These are phyloP conservation scores for Boletus insuetus DNA, from an alignment of 768 basidiomycete species.

Conservation along the genomic window DNA sequence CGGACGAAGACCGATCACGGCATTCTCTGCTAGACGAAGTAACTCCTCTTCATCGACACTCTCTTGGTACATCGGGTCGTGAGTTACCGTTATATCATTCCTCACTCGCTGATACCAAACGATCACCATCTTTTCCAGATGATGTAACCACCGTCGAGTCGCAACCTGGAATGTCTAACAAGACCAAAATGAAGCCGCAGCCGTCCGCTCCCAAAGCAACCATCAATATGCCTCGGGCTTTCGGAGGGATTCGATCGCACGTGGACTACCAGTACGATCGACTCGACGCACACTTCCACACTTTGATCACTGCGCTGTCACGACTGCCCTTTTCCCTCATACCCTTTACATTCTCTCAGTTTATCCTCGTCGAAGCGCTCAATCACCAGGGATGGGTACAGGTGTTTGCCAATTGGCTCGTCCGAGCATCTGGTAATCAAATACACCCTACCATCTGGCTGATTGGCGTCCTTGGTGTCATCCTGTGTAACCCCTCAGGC, in stretches of 20 bases:
- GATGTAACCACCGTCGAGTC: too few species aligned
- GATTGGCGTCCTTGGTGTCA: constrained; percentile 66
- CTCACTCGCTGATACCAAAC: neutral
- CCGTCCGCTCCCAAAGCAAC: too few species aligned
- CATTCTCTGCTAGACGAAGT: constrained; percentile 37
- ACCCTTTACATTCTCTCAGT: constrained; percentile 92
- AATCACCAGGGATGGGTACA: constrained; percentile 86
- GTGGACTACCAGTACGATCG: too few species aligned
- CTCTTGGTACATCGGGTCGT: too few species aligned
- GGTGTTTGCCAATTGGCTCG: constrained; percentile 72
- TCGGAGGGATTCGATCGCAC: too few species aligned
- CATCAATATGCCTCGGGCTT: too few species aligned
- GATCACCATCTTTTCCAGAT: neutral
- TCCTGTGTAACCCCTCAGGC: constrained; percentile 78
- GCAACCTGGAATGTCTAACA: too few species aligned
- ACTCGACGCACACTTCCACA: constrained; percentile 53
- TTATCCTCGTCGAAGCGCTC: constrained; percentile 88
- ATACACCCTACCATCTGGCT: constrained; percentile 59
- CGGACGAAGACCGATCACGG: too few species aligned
- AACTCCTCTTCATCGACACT: too few species aligned
- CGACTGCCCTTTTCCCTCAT: constrained; percentile 79
- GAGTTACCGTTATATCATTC: too few species aligned
- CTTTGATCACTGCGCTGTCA: constrained; percentile 59
- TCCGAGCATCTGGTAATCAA: constrained; percentile 39
- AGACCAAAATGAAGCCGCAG: too few species aligned